Percentiles rank a stretch among this genome's conserved stretches.
Conservation (phyloP, 148 eudicot genomes). For the Fagopyrum esculentum region DNA sequence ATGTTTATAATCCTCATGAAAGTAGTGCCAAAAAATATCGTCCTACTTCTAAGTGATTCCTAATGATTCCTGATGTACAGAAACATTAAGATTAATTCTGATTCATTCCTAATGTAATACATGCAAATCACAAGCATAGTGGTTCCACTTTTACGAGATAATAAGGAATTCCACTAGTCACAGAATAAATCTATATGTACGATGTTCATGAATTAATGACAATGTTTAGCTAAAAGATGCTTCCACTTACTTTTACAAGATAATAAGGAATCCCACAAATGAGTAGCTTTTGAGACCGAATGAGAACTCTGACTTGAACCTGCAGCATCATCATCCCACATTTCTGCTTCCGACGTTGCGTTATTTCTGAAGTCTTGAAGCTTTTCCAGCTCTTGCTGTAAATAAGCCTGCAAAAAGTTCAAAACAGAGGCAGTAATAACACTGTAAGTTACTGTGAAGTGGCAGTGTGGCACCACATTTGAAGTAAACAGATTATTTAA, state of each 20-base stretch:
- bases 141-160: conserved; percentile 58
- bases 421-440: neutral
- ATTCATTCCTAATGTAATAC: neutral
- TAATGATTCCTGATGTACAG: neutral
- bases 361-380: conserved; percentile 86
- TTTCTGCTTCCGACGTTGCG: conserved; percentile 88
- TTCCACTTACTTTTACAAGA: no score
- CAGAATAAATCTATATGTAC: neutral
- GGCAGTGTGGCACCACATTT: neutral
- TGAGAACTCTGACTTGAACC: conserved; percentile 94
- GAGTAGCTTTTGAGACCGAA: conserved; percentile 88
- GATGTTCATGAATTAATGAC: neutral
- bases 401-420: conserved; percentile 49
- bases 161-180: neutral
- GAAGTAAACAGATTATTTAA: neutral
- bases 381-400: conserved; percentile 96
- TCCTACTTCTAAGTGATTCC: neutral
- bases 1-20: neutral
- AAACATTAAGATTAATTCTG: neutral
- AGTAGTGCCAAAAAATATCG: neutral
- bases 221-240: neutral
- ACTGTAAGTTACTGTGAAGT: neutral
- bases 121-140: neutral
- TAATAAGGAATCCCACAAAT: conserved; percentile 78
- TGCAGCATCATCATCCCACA: conserved; percentile 89